Evolutionary conservation across 1,284 basidiomycete genomes (phyloP), one percentile per base, ranked within the genome.

Genomic region (Ustilago loliicola): DNA sequence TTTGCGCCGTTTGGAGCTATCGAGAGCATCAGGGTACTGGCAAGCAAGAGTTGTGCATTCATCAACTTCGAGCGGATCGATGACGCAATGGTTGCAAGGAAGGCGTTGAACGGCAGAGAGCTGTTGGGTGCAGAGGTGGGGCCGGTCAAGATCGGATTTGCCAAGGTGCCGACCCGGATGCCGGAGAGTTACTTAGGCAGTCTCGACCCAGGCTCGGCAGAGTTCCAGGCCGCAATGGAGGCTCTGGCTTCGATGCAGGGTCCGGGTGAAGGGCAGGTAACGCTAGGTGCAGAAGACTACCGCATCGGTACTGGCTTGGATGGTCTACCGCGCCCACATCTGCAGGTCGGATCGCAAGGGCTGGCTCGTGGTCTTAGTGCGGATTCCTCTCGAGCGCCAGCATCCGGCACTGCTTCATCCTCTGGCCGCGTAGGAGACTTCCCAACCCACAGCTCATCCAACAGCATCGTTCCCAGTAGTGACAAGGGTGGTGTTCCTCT

Each of bases 1-100:
- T 99, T 99, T 87, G 94, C 94, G 81, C 95, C 96, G 13, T 99
- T 95, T 83, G 96, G 97, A 0, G 93, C 96, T 1, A 96, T 99
- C 76, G 97, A 99, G 88, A 96, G 94, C 57, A 96, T 95, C 13
- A 89, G 96, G 60, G 95, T 98, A 9, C 88, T 99, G 81, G 95
- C 94, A 2, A 95, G 97, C 89, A 99, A 99, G 88, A 96, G 96
- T 85, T 98, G 94, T 86, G 95, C 94, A 52, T 95, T 95, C 88
- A 68, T 98, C 88, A 99, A 99, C 87, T 99, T 97, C 87, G 96
- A 99, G 87, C 92, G 94, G 65, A 89, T 98, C 53, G 97, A 98
- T 85, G 96, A 98, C 85, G 97, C 96, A 47, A 93, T 98, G 65
- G 90, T 94, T 30, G 96, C 96, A 36, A 91, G 96, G 70, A 97